Evolutionary conservation across 1,284 basidiomycete species (phyloP), one percentile per base, ranked within the genome.

Genomic region (Rhodofomes roseus): DNA sequence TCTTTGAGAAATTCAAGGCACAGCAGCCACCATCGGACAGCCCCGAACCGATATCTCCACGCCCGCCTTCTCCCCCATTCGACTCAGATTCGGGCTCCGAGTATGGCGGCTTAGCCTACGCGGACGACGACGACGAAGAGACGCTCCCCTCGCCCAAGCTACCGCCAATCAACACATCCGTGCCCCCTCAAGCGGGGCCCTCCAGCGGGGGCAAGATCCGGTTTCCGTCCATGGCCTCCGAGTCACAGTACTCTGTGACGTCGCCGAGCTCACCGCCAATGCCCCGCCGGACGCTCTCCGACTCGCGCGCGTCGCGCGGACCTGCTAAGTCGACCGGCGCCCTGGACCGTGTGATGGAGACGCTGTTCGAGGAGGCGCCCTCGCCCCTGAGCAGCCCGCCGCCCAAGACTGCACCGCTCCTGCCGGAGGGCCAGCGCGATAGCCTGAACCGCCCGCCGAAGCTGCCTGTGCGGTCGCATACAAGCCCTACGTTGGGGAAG

Each of bases 381-480:
- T 69, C 72, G 20, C 70, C 71, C 14, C 65, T 63, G 39, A 64
- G 59, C 43, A 66, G 64, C 54, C 68, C 57, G 65, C 74, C 64
- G 60, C 71, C 65, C 69, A 68, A 56, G 53, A 73, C 59, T 59
- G 57, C 62, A 29, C 73, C 70, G 63, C 74, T 66, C 55, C 68
- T 68, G 55, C 58, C 68, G 71, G 70, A 73, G 63, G 55, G 37
- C 18, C 63, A 64, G 54, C 64, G 67, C 72, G 74, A 62, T 72
- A 77, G 63, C 73, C 75, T 58, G 70, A 70, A 53, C 41, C 78
- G 76, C 61, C 68, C 79, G 23, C 75, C 79, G 54, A 84, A 86
- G 71, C 70, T 84, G 14, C 85, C 85, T 4, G 76, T 74, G 50
- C 78, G 85, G 44, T 79, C 83, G 27, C 77, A 81, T 62, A 86